A percentile compares a stretch with the other conserved stretches of the same genome.
phyloP scores from a whole-genome alignment of 2,329 filamentous ascomycete genomes.

The Lecanoromycetidae sp. region DNA sequence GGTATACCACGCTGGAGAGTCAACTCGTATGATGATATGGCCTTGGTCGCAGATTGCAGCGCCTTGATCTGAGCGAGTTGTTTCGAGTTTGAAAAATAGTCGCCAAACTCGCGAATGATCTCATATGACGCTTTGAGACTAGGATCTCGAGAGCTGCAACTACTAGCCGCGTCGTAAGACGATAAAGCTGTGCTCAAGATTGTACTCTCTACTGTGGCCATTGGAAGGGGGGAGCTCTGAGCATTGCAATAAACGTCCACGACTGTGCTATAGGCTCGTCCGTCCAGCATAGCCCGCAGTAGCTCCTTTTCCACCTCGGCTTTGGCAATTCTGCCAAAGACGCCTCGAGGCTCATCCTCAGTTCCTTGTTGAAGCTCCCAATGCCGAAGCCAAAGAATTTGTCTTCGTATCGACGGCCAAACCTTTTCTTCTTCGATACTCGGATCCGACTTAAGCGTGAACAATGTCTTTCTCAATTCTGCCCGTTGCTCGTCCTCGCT shows the following conservation, averaged over 20 bases:
- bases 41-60: conserved; percentile 49
- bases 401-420: conserved; percentile 38
- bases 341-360: conserved; percentile 24
- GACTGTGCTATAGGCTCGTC: conserved; percentile 28
- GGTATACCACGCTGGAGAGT: conserved; percentile 52
- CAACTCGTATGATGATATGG: conserved; percentile 53
- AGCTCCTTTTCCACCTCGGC: conserved; percentile 45
- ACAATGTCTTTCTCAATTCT: conserved; percentile 42
- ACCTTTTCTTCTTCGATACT: conserved; percentile 35
- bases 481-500: conserved; percentile 40
- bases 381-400: conserved; percentile 48
- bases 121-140: conserved; percentile 51
- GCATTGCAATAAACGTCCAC: conserved; percentile 31
- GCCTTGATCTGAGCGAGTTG: conserved; percentile 36
- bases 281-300: conserved; percentile 39
- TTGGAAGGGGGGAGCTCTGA: conserved; percentile 29
- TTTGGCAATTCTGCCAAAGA: conserved; percentile 39
- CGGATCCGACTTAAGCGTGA: conserved; percentile 31
- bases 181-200: conserved; percentile 39
- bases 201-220: conserved; percentile 38
- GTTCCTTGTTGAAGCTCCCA: conserved; percentile 37
- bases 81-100: conserved; percentile 30
- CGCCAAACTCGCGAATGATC: conserved; percentile 36
- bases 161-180: conserved; percentile 53
- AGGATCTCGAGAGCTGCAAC: conserved; percentile 50